Conservation (phyloP, 2,329 filamentous ascomycete species). For the Exophiala bonariae region DNA sequence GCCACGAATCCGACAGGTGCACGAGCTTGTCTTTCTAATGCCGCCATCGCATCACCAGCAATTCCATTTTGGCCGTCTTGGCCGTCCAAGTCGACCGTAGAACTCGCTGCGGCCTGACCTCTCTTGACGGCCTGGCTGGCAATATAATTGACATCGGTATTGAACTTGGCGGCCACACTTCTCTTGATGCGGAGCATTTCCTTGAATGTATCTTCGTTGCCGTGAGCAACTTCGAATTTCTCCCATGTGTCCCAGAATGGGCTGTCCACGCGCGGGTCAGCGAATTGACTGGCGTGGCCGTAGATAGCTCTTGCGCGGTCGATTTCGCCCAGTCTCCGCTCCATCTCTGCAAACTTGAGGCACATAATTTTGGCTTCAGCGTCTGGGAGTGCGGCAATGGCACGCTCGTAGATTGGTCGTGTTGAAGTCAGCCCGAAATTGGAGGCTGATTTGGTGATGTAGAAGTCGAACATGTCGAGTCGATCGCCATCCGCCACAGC, state of each 20-base stretch:
- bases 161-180: constrained; percentile 96
- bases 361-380: constrained; percentile 96
- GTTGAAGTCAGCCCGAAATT: constrained; percentile 97
- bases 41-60: constrained; percentile 78
- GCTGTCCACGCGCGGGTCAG: constrained; percentile 85
- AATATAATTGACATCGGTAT: constrained; percentile 98
- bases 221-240: constrained; percentile 93
- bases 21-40: constrained; percentile 81
- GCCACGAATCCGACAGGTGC: constrained; percentile 90
- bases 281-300: constrained; percentile 94
- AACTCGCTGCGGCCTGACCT: constrained; percentile 55
- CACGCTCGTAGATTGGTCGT: constrained; percentile 91
- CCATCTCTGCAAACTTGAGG: constrained; percentile 97
- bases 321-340: constrained; percentile 86
- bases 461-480: constrained; percentile 98
- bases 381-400: constrained; percentile 90
- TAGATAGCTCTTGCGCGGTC: constrained; percentile 95
- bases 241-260: constrained; percentile 98
- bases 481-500: constrained; percentile 93
- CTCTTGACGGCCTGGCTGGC: constrained; percentile 90
- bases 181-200: constrained; percentile 98
- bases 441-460: constrained; percentile 96
- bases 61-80: constrained; percentile 47
- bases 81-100: constrained; percentile 41
- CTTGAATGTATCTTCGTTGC: constrained; percentile 98